Evolutionary conservation across 108 stramenopile species (phyloP).

Genomic region (Parietichytrium sp.): DNA sequence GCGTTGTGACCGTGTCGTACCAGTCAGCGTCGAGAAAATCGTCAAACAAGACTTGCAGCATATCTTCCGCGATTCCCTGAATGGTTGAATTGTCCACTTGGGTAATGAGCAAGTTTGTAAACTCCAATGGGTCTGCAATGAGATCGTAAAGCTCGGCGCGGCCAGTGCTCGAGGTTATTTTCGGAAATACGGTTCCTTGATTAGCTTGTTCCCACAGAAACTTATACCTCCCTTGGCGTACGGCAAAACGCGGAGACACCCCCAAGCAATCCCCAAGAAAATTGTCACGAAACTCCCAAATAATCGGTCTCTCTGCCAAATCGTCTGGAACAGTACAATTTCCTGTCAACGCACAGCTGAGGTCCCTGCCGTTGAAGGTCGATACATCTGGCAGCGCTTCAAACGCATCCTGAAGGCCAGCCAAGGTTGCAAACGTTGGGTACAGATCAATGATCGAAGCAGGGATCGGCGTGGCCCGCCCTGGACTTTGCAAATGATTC

Average conservation of each 20-base stretch:
- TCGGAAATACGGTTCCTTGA: no score
- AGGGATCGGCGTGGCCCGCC: no score
- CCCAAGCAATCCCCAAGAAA: conserved; percentile 13
- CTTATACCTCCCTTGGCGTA: conserved; percentile 8
- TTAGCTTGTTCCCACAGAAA: conserved; percentile 30
- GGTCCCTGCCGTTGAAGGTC: not conserved
- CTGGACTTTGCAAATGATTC: no score
- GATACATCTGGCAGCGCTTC: not conserved
- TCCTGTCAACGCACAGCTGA: not conserved
- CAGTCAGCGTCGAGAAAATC: not conserved
- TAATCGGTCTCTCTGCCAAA: not conserved
- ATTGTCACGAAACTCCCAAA: not conserved
- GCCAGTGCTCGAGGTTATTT: not conserved
- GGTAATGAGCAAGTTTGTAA: not conserved
- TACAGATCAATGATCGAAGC: conserved; percentile 6
- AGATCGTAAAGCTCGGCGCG: conserved; percentile 21
- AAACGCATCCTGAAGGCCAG: not conserved
- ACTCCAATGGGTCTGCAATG: not conserved
- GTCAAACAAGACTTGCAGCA: conserved; percentile 16
- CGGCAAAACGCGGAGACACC: not conserved
- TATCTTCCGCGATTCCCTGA: not conserved
- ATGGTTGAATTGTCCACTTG: not conserved
- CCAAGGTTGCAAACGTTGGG: not conserved
- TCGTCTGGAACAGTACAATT: not conserved
- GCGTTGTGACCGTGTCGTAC: conserved; percentile 4